These are phyloP conservation scores for Helianthus annuus DNA, from an alignment of 129 eudicot species.

Conservation along the genomic window HanXRQr2.0-SUNRISE NC_035449.2:117566581-117567080, in stretches of 20 bases:
- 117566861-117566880: too few relatives aligned
- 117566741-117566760: slow-evolving; percentile 85
- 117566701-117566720: slow-evolving; percentile 88
- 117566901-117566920: too few relatives aligned
- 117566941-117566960: too few relatives aligned
- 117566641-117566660: slow-evolving; percentile 73
- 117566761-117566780: slow-evolving; percentile 70
- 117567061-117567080: too few relatives aligned
- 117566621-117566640: slow-evolving; percentile 87
- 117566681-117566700: slow-evolving; percentile 64
- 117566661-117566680: slow-evolving; percentile 61
- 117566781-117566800: slow-evolving; percentile 52
- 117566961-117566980: too few relatives aligned
- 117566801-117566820: slow-evolving; percentile 64
- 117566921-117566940: too few relatives aligned
- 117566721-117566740: slow-evolving; percentile 72
- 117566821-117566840: background rate
- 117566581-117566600: slow-evolving; percentile 70
- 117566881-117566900: too few relatives aligned
- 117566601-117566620: slow-evolving; percentile 91
- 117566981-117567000: too few relatives aligned
- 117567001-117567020: too few relatives aligned
- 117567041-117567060: too few relatives aligned
- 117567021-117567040: too few relatives aligned
- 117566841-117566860: too few relatives aligned